These are phyloP conservation scores for Mortierella sp. DNA, from an alignment of 371 early-diverging fungal species.

Conservation along the genomic window DNA sequence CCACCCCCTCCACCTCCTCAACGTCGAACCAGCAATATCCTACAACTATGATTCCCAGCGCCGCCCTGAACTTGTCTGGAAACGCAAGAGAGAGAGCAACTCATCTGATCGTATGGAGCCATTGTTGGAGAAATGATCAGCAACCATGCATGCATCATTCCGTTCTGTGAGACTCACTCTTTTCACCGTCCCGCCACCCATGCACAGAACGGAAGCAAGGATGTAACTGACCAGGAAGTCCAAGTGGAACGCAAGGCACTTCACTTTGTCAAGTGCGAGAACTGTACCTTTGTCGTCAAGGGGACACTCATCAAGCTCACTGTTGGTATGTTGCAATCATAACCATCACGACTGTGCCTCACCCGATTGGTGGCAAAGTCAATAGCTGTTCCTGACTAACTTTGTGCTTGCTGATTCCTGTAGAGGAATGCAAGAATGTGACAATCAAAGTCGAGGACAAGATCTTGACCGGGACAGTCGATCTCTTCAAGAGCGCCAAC, in stretches of 20 bases:
- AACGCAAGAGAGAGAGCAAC: conserved; percentile 50
- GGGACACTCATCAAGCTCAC: conserved; percentile 48
- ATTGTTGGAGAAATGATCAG: neutral
- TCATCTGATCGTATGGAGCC: conserved; percentile 38
- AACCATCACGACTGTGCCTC: neutral
- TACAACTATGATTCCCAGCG: conserved; percentile 19
- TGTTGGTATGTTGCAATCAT: conserved; percentile 20
- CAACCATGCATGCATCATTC: neutral
- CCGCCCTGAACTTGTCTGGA: conserved; percentile 4
- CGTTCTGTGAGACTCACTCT: neutral
- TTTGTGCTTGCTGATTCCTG: neutral
- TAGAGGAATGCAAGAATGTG: conserved; percentile 51
- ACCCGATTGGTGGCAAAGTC: too few relatives aligned
- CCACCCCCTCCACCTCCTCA: too few relatives aligned
- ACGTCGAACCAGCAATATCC: neutral
- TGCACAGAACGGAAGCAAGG: conserved; percentile 24
- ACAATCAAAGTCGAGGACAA: conserved; percentile 40
- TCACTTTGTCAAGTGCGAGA: conserved; percentile 38
- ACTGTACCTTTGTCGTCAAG: conserved; percentile 35
- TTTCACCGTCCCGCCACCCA: neutral
- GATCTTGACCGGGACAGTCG: conserved; percentile 45
- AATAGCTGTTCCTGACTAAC: too few relatives aligned
- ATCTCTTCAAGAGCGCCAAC: conserved; percentile 41
- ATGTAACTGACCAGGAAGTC: conserved; percentile 8
- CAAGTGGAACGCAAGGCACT: conserved; percentile 39